phyloP scores from a whole-genome alignment of 2,329 filamentous ascomycete genomes.

The Sporothrix pallida region DNA sequence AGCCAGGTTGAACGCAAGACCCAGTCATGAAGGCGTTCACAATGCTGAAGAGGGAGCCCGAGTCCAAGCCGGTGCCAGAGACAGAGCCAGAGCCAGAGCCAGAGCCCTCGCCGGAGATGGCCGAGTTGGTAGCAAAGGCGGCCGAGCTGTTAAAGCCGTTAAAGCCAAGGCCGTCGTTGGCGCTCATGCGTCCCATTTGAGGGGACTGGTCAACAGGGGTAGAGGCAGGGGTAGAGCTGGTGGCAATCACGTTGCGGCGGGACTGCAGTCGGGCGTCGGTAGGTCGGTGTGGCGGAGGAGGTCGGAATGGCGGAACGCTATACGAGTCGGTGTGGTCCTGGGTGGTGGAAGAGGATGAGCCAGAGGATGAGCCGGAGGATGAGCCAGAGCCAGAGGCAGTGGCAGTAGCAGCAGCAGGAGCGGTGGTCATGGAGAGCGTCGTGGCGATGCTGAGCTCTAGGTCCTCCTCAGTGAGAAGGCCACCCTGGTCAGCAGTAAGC shows the following conservation, averaged over 20 bases:
- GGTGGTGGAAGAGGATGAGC: neutral
- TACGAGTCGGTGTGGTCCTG: conserved; percentile 15
- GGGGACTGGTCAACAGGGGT: neutral
- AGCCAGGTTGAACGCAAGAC: conserved; percentile 31
- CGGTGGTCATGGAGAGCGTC: conserved; percentile 21
- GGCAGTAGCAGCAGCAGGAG: neutral
- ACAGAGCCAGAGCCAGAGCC: neutral
- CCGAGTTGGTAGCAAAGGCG: conserved; percentile 16
- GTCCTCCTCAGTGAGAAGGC: conserved; percentile 31
- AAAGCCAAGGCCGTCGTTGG: conserved; percentile 6
- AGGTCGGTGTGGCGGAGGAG: conserved; percentile 24
- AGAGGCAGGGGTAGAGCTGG: neutral
- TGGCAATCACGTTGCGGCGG: neutral
- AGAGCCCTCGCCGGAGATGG: conserved; percentile 9
- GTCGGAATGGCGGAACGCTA: conserved; percentile 29
- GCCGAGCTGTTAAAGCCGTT: conserved; percentile 1
- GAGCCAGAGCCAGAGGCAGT: neutral
- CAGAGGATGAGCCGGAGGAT: neutral
- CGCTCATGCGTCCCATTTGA: conserved; percentile 19
- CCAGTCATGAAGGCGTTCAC: conserved; percentile 26
- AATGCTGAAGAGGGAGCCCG: conserved; percentile 16
- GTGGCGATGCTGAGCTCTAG: conserved; percentile 31
- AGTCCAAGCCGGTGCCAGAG: neutral
- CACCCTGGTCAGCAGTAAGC: conserved; percentile 21
- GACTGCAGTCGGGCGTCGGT: neutral